These are phyloP conservation scores for Platanthera guangdongensis DNA, from an alignment of 106 monocot genomes.

Conservation along the genomic window DNA sequence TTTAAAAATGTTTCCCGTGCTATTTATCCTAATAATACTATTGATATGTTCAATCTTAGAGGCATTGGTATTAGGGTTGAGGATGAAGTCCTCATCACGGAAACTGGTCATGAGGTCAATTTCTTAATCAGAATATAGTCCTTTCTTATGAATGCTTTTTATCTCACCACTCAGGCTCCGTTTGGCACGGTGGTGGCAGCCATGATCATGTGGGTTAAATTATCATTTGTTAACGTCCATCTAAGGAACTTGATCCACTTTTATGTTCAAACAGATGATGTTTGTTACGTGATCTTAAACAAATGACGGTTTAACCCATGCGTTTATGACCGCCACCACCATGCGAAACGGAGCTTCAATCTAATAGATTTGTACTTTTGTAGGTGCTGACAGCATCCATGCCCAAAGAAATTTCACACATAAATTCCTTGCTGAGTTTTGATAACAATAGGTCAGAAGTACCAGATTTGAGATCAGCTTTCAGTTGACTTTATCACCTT, in stretches of 20 bases:
- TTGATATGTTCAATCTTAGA: conserved; percentile 31
- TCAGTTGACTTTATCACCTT: neutral
- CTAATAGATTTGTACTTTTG: neutral
- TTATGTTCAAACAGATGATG: no score
- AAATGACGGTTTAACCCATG: no score
- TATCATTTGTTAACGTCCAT: no score
- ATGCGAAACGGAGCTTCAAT: no score
- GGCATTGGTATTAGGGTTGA: conserved; percentile 92
- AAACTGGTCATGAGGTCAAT: conserved; percentile 77
- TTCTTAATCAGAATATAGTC: neutral
- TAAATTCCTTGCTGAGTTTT: conserved; percentile 39
- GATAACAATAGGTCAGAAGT: conserved; percentile 3
- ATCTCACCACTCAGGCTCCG: no score
- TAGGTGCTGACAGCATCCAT: conserved; percentile 71
- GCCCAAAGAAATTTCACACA: conserved; percentile 65
- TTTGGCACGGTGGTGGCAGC: no score
- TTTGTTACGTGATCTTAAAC: no score
- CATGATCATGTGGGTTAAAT: no score
- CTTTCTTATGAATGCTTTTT: neutral
- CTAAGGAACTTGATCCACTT: no score
- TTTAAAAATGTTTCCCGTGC: neutral
- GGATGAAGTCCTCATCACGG: conserved; percentile 94
- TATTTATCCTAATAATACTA: neutral
- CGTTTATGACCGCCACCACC: no score
- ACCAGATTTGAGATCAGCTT: conserved; percentile 14